Evolutionary conservation across 75 land plant species (phyloP).

Genomic region (Chamaecyparis obtusa): DNA sequence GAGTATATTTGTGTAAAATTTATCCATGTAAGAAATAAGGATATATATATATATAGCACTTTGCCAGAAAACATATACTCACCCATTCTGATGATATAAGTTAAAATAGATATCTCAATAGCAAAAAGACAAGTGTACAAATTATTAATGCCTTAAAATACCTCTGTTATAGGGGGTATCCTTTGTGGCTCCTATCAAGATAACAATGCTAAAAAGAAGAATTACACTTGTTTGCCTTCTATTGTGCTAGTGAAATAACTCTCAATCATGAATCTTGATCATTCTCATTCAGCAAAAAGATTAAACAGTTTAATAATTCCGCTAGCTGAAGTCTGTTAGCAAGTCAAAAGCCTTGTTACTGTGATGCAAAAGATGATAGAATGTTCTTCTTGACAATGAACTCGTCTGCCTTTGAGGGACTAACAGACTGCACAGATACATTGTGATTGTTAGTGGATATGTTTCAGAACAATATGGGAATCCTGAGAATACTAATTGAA

Average conservation of each 20-base stretch:
- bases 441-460: not conserved
- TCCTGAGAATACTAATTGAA: not conserved
- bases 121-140: not conserved
- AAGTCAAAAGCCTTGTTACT: not conserved
- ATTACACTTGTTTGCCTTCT: not conserved
- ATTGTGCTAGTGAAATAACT: not conserved
- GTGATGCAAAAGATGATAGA: conserved; percentile 50
- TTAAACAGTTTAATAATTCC: not conserved
- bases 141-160: not conserved
- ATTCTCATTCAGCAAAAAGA: not conserved
- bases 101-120: conserved; percentile 2
- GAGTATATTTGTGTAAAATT: not conserved
- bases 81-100: not conserved
- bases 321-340: not conserved
- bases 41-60: not conserved
- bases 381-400: conserved; percentile 84
- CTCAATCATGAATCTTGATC: not conserved
- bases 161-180: no score
- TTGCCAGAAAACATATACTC: no score
- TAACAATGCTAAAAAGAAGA: not conserved
- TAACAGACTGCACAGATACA: conserved; percentile 61
- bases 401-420: conserved; percentile 75
- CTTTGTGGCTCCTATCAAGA: not conserved
- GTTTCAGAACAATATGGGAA: not conserved
- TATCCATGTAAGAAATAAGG: not conserved